phyloP scores from a whole-genome alignment of 2,329 filamentous ascomycete genomes.

The Arthrobotrys sinensis region DNA sequence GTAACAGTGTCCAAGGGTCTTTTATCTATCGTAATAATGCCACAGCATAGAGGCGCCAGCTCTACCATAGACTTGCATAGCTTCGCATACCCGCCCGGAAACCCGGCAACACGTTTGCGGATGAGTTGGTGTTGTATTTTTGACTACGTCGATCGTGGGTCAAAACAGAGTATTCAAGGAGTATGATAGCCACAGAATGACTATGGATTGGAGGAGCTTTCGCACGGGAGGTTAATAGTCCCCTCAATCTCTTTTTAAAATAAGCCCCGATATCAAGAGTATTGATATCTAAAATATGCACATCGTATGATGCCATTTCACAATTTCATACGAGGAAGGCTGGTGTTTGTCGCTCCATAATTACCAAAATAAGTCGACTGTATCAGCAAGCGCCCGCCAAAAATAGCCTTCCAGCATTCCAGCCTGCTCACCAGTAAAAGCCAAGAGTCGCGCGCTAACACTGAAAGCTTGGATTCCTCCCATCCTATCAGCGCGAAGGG shows the following conservation, averaged over 20 bases:
- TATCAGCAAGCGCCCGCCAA: conserved; percentile 54
- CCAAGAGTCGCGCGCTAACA: conserved; percentile 60
- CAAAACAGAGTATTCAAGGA: neutral
- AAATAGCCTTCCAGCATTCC: conserved; percentile 41
- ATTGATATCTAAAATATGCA: no score
- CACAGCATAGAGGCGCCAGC: conserved; percentile 13
- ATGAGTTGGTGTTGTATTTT: conserved; percentile 28
- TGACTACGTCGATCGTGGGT: neutral
- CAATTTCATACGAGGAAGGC: neutral
- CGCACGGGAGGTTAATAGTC: neutral
- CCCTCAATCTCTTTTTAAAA: neutral
- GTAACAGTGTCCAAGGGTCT: neutral
- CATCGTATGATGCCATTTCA: neutral
- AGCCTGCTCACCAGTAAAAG: conserved; percentile 2
- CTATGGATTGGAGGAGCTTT: neutral
- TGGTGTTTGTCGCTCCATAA: conserved; percentile 37
- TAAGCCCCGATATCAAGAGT: neutral
- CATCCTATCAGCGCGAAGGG: conserved; percentile 43
- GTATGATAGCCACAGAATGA: neutral
- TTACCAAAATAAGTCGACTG: conserved; percentile 31
- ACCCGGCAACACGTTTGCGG: conserved; percentile 1
- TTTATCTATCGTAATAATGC: neutral
- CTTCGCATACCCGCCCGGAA: conserved; percentile 22
- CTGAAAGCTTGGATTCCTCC: conserved; percentile 10
- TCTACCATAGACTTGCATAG: neutral